A percentile compares a stretch with the other conserved stretches of the same genome.
Evolutionary conservation across 2,329 filamentous ascomycete genomes (phyloP).

Genomic region (Immersiporthe knoxdaviesiana): DNA sequence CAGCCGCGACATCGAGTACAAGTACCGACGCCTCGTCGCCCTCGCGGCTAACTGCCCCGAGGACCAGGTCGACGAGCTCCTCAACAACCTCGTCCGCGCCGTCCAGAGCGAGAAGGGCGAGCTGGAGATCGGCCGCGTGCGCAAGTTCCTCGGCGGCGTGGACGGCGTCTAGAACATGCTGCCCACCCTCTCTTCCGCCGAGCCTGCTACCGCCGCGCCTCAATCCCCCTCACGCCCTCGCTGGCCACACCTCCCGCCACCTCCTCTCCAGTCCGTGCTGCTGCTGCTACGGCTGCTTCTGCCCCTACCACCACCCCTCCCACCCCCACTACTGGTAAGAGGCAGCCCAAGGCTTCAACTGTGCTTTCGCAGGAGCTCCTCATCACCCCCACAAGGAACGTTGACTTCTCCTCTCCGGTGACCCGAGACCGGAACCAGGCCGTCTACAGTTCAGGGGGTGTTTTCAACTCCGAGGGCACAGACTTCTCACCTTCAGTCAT

Average conservation of each 20-base stretch:
- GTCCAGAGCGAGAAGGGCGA: slow-evolving; percentile 85
- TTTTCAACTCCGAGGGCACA: slow-evolving; percentile 11
- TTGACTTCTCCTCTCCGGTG: neutral
- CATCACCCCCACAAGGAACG: neutral
- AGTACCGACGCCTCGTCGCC: slow-evolving; percentile 86
- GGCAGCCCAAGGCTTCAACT: neutral
- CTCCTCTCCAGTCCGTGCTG: neutral
- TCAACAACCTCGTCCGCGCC: slow-evolving; percentile 80
- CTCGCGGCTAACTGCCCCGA: slow-evolving; percentile 83
- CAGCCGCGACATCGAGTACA: slow-evolving; percentile 81
- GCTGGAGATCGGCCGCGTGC: slow-evolving; percentile 74
- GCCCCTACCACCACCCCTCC: too few relatives aligned
- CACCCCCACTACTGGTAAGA: neutral
- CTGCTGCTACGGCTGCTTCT: neutral
- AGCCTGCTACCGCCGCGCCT: neutral
- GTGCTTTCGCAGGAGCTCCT: neutral
- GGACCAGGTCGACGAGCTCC: slow-evolving; percentile 75
- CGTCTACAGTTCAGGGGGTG: neutral
- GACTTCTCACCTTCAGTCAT: slow-evolving; percentile 13
- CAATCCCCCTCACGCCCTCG: neutral
- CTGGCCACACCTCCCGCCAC: neutral
- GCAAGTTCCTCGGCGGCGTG: slow-evolving; percentile 79
- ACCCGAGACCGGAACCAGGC: neutral
- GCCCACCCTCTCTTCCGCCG: neutral
- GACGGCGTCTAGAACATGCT: slow-evolving; percentile 54